Base-by-base conservation (phyloP, 2,329 filamentous ascomycete genomes). In the Fusarium nanum region DNA sequence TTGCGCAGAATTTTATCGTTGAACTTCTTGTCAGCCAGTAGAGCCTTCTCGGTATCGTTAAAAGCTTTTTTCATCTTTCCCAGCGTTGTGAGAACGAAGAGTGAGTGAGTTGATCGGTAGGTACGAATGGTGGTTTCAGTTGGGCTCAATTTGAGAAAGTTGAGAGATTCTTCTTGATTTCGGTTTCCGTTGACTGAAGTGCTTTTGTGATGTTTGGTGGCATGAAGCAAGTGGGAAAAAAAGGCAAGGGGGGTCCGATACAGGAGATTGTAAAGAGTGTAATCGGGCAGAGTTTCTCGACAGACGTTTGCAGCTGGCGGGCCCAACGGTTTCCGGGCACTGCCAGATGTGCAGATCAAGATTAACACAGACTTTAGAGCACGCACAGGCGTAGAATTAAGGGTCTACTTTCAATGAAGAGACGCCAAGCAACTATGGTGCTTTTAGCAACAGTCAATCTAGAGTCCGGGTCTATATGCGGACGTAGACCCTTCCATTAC, bases 41-140 rank as follows among this genome's bases (percentile, higher is more conserved):
- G 2, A 0, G 34, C 34, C 3, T n/a, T n/a, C 4, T 37, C 34
- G 18, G 5, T 0, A 0, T 37, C 34, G 1, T 37, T 9, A 0
- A 37, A 37, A 4, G 34, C 9, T 2, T 37, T 37, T 3, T n/a
- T 37, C 34, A n/a, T 37, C 1, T 37, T 23, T 23, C 6, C 22
- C 22, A 5, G 22, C 22, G 22, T 23, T 5, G 5, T 23, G 22
- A 23, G 22, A 23, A 23, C 22, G 22, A 23, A 23, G 16, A n/a
- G 11, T n/a, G 18, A 7, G 34, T 37, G 34, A 11, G 9, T n/a
- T n/a, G 34, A 6, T 37, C 22, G 22, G 6, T 23, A 23, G 22
- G 34, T 37, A n/a, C 18, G 18, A 37, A n/a, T n/a, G 34, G 1
- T 11, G 2, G 34, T 37, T 3, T 0, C 2, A 18, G 16, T n/a